These are phyloP conservation scores for Fusarium sp. DNA, from an alignment of 2,329 filamentous ascomycete species.

Conservation along the genomic window DNA sequence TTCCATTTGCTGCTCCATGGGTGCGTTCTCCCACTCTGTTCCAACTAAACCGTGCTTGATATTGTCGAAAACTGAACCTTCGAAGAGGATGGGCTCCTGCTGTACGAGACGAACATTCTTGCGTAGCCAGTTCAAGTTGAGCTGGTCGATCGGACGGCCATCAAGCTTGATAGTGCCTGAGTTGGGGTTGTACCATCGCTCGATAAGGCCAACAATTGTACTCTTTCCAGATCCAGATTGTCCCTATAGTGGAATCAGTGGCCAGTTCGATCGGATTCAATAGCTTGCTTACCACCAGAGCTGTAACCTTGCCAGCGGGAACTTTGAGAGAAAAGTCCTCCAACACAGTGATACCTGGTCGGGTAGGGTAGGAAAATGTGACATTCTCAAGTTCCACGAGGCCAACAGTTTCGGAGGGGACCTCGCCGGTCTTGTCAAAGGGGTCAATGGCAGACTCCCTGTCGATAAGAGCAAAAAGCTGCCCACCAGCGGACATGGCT, in stretches of 20 bases:
- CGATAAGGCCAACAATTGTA: conserved; percentile 58
- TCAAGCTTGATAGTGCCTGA: conserved; percentile 56
- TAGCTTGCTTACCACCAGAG: conserved; percentile 59
- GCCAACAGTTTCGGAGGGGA: conserved; percentile 50
- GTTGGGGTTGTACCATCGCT: conserved; percentile 57
- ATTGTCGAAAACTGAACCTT: conserved; percentile 68
- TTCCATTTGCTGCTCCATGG: conserved; percentile 59
- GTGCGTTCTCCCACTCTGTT: conserved; percentile 56
- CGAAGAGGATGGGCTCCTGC: conserved; percentile 62
- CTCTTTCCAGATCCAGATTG: conserved; percentile 59
- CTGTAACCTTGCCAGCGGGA: conserved; percentile 63
- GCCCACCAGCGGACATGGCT: conserved; percentile 54
- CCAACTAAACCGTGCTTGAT: conserved; percentile 66
- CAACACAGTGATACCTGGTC: conserved; percentile 60
- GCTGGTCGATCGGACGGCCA: conserved; percentile 51
- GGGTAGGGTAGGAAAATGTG: conserved; percentile 62
- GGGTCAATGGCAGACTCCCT: conserved; percentile 56
- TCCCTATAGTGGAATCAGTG: conserved; percentile 44
- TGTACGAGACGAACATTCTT: conserved; percentile 58
- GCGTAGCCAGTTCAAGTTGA: conserved; percentile 59
- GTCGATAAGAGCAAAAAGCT: conserved; percentile 58
- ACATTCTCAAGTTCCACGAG: conserved; percentile 58
- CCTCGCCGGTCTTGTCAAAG: conserved; percentile 52
- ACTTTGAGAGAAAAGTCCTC: conserved; percentile 60
- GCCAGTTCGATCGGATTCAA: neutral